Evolutionary conservation across 2,329 filamentous ascomycete species (phyloP).

Genomic region (Epichloe baconii): DNA sequence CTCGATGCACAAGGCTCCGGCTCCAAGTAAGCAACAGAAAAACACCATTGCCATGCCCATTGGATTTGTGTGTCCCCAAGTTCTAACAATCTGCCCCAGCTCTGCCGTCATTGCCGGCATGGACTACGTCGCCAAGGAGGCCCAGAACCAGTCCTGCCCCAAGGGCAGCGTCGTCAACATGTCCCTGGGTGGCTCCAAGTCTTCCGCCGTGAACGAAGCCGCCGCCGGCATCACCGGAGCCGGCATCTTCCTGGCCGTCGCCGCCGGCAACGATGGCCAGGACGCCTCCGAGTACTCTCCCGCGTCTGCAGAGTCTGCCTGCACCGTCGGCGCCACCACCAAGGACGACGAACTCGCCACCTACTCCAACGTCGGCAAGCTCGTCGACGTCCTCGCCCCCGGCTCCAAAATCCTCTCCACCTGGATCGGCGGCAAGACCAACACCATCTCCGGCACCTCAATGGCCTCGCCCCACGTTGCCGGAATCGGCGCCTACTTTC

Average conservation of each 20-base stretch:
- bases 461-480: constrained; percentile 28
- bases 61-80: too few species aligned
- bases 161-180: constrained; percentile 37
- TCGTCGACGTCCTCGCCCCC: constrained; percentile 36
- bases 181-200: constrained; percentile 37
- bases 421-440: constrained; percentile 26
- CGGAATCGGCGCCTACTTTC: constrained; percentile 28
- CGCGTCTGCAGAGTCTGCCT: constrained; percentile 28
- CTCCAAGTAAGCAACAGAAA: constrained; percentile 20
- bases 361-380: constrained; percentile 37
- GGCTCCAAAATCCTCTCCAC: constrained; percentile 31
- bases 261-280: constrained; percentile 36
- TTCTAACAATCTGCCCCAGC: constrained; percentile 7
- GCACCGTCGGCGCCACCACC: constrained; percentile 36
- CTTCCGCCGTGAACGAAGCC: constrained; percentile 33
- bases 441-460: constrained; percentile 29
- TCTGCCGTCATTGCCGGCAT: constrained; percentile 31
- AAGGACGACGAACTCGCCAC: constrained; percentile 22
- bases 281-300: constrained; percentile 33
- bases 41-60: too few species aligned
- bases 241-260: constrained; percentile 40
- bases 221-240: constrained; percentile 27
- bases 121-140: constrained; percentile 26
- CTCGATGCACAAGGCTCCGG: constrained; percentile 25
- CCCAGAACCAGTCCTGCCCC: constrained; percentile 22